phyloP scores from a whole-genome alignment of 495 filamentous ascomycete genomes.

The Hyaloscypha variabilis region DNA sequence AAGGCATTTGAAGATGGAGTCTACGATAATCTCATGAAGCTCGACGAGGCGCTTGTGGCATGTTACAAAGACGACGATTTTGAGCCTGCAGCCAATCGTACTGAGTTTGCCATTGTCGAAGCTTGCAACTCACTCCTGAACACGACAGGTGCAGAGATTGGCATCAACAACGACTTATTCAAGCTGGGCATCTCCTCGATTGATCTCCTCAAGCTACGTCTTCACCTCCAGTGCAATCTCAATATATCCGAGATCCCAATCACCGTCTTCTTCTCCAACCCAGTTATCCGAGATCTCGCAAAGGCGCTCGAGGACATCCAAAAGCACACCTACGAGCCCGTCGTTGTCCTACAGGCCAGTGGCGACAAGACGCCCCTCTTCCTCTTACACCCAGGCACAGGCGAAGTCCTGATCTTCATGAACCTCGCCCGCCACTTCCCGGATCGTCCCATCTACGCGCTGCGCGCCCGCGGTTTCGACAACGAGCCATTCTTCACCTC shows the following conservation, averaged over 20 bases:
- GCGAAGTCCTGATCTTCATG: slow-evolving; percentile 60
- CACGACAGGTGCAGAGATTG: slow-evolving; percentile 31
- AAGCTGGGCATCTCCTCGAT: slow-evolving; percentile 48
- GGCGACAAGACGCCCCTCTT: slow-evolving; percentile 51
- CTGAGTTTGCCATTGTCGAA: slow-evolving; percentile 9
- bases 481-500: slow-evolving; percentile 16
- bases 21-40: slow-evolving; percentile 30
- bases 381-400: slow-evolving; percentile 59
- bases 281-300: slow-evolving; percentile 42
- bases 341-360: slow-evolving; percentile 43
- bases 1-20: slow-evolving; percentile 36
- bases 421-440: slow-evolving; percentile 45
- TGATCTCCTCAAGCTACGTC: slow-evolving; percentile 42
- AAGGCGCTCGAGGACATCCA: slow-evolving; percentile 27
- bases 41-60: not conserved
- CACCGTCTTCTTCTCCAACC: slow-evolving; percentile 42
- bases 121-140: slow-evolving; percentile 26
- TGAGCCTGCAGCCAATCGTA: not conserved
- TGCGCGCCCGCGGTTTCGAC: slow-evolving; percentile 51
- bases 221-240: slow-evolving; percentile 26
- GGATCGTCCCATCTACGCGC: slow-evolving; percentile 55
- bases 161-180: slow-evolving; percentile 39
- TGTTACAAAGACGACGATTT: not conserved
- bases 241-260: slow-evolving; percentile 34
- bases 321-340: slow-evolving; percentile 44